Conservation (phyloP, 352 stramenopile species). For the Phytophthora pinifolia region DNA sequence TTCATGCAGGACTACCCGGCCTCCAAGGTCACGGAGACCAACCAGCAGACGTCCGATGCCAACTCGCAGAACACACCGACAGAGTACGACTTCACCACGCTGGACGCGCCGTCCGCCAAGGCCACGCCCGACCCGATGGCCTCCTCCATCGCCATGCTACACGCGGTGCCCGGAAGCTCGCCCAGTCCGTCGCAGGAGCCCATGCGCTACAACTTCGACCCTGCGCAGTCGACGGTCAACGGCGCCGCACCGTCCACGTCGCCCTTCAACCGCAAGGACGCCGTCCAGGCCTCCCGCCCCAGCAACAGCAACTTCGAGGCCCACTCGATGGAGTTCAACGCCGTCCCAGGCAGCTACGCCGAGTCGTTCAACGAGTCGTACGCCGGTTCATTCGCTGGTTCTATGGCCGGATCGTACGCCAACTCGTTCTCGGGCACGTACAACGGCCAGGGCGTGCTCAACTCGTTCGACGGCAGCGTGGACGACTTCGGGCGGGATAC, state of each 20-base stretch:
- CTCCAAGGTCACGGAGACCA: slow-evolving; percentile 24
- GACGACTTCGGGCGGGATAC: slow-evolving; percentile 42
- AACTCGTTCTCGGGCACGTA: slow-evolving; percentile 46
- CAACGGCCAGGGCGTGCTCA: slow-evolving; percentile 52
- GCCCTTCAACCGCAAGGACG: slow-evolving; percentile 39
- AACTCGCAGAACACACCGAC: slow-evolving; percentile 29
- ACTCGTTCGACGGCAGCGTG: slow-evolving; percentile 52
- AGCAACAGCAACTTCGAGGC: slow-evolving; percentile 54
- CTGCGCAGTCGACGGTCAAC: slow-evolving; percentile 32
- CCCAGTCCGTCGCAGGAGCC: slow-evolving; percentile 31
- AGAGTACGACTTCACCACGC: slow-evolving; percentile 41
- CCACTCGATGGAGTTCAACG: slow-evolving; percentile 54
- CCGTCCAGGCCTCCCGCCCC: slow-evolving; percentile 41
- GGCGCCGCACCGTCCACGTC: slow-evolving; percentile 31
- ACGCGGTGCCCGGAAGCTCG: slow-evolving; percentile 15
- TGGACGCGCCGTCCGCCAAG: slow-evolving; percentile 27
- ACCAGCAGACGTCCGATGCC: slow-evolving; percentile 16
- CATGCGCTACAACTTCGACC: slow-evolving; percentile 36
- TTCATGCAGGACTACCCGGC: slow-evolving; percentile 35
- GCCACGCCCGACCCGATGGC: slow-evolving; percentile 25
- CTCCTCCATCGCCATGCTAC: slow-evolving; percentile 39
- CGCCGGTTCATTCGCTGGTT: slow-evolving; percentile 33
- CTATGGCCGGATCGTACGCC: slow-evolving; percentile 40
- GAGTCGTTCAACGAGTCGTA: slow-evolving; percentile 68
- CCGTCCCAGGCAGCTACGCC: slow-evolving; percentile 41